Conservation (phyloP, 2,329 filamentous ascomycete genomes). For the Emericellopsis cladophorae region DNA sequence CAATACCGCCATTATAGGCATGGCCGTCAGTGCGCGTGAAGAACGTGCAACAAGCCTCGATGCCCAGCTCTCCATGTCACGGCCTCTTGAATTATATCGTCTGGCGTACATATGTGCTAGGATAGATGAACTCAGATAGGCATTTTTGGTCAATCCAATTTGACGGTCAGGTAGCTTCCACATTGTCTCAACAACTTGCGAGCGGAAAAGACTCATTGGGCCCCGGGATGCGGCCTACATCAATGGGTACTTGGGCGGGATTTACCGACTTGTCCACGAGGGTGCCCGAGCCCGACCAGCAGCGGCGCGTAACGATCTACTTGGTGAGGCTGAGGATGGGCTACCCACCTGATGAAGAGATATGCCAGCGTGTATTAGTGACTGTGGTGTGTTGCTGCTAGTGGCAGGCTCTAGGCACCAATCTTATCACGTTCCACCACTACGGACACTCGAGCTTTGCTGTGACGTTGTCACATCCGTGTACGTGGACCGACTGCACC, state of each 20-base stretch:
- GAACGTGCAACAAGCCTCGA: neutral
- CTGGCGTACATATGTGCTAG: no score
- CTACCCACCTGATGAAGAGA: no score
- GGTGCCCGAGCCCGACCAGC: slow-evolving; percentile 6
- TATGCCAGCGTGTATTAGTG: no score
- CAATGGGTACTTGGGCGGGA: slow-evolving; percentile 13
- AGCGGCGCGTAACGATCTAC: slow-evolving; percentile 9
- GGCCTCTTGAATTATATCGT: no score
- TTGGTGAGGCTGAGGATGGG: slow-evolving; percentile 14
- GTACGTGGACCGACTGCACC: no score
- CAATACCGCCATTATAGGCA: slow-evolving; percentile 26
- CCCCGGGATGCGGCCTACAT: neutral
- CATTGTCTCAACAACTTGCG: slow-evolving; percentile 23
- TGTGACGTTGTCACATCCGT: no score
- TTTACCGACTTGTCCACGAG: slow-evolving; percentile 13
- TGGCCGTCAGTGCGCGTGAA: neutral
- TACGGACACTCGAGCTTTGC: no score
- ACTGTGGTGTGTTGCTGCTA: no score
- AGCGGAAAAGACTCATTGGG: neutral
- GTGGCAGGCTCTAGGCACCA: no score
- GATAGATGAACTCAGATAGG: no score
- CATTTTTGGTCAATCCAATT: slow-evolving; percentile 30
- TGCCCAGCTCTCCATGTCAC: no score
- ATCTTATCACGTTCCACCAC: no score
- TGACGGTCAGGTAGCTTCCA: slow-evolving; percentile 19